These are phyloP conservation scores for Cryphonectria nitschkei DNA, from an alignment of 2,329 filamentous ascomycete species.

Conservation along the genomic window DNA sequence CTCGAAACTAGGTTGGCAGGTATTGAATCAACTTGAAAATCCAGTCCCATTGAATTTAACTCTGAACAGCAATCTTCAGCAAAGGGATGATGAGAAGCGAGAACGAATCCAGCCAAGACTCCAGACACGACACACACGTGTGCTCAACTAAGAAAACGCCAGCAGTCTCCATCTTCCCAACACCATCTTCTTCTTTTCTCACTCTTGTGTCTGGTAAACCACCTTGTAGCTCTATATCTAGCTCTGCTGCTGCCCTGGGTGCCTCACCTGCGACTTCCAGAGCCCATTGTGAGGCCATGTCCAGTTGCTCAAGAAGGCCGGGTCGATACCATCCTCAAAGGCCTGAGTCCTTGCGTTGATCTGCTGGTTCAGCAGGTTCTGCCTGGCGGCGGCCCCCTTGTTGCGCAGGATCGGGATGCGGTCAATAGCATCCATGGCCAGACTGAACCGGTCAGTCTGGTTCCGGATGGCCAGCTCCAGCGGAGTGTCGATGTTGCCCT, in stretches of 20 bases:
- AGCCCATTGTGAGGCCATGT: conserved; percentile 58
- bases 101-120: neutral
- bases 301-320: conserved; percentile 67
- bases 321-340: conserved; percentile 73
- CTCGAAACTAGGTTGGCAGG: neutral
- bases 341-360: conserved; percentile 66
- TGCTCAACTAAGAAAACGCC: conserved; percentile 5
- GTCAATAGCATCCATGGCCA: conserved; percentile 78
- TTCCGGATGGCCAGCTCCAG: conserved; percentile 79
- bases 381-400: conserved; percentile 62
- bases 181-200: neutral
- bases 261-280: conserved; percentile 39
- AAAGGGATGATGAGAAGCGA: neutral
- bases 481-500: conserved; percentile 83
- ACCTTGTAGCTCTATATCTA: neutral
- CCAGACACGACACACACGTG: neutral
- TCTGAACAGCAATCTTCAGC: neutral
- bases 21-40: neutral
- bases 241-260: conserved; percentile 4
- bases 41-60: neutral
- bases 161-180: neutral
- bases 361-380: conserved; percentile 67
- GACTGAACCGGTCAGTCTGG: conserved; percentile 74
- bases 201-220: neutral
- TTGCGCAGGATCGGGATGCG: conserved; percentile 66